Conservation (phyloP, 1,139 yeast species). For the Candida sojae region DNA sequence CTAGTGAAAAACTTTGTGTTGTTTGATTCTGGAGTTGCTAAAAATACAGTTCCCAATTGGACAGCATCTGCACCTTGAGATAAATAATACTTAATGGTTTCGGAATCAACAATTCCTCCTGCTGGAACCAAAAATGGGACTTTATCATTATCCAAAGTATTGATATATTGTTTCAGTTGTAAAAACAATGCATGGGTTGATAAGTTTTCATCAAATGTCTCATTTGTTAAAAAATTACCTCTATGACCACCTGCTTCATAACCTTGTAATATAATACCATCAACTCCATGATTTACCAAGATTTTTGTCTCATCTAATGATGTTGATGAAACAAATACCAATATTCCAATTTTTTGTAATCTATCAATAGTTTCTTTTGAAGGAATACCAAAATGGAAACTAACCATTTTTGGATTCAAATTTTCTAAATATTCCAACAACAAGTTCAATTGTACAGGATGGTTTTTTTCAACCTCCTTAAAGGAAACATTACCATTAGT, state of each 20-base stretch:
- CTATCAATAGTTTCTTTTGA: conserved; percentile 33
- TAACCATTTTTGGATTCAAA: conserved; percentile 35
- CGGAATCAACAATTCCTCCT: conserved; percentile 45
- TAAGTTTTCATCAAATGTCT: conserved; percentile 32
- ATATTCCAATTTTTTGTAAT: conserved; percentile 46
- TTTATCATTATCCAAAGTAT: not conserved
- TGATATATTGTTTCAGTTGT: conserved; percentile 18
- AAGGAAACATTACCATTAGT: conserved; percentile 37
- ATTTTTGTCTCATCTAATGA: conserved; percentile 37
- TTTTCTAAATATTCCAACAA: conserved; percentile 16
- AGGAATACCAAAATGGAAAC: conserved; percentile 55
- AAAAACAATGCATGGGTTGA: conserved; percentile 34
- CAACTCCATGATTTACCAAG: conserved; percentile 26
- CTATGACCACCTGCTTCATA: conserved; percentile 60
- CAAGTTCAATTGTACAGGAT: conserved; percentile 8
- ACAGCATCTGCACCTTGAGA: conserved; percentile 45
- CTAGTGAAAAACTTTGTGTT: conserved; percentile 21
- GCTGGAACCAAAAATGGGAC: conserved; percentile 41
- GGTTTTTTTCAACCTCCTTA: conserved; percentile 25
- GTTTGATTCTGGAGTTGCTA: conserved; percentile 35
- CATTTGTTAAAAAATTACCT: conserved; percentile 38
- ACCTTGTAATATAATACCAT: conserved; percentile 51
- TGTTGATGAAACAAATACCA: conserved; percentile 53
- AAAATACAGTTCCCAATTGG: conserved; percentile 48
- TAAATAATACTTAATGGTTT: conserved; percentile 25